phyloP scores from a whole-genome alignment of 1,284 basidiomycete species.

The Ganoderma sinense region DNA sequence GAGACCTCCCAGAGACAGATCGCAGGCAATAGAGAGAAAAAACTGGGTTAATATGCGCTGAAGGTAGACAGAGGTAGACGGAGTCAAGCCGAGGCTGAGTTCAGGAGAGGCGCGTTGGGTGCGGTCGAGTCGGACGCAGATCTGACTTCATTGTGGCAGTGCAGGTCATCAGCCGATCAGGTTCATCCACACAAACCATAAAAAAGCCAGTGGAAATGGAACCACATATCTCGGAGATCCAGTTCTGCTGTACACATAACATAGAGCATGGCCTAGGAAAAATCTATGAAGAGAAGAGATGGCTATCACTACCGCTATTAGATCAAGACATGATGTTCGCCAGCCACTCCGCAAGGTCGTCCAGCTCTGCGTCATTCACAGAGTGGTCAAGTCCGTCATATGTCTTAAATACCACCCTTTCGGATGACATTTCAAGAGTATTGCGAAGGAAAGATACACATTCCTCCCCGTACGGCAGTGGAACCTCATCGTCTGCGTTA shows the following conservation, averaged over 20 bases:
- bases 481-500: conserved; percentile 46
- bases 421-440: conserved; percentile 35
- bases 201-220: background rate
- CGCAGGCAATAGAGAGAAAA: background rate
- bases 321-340: conserved; percentile 21
- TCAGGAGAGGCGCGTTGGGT: background rate
- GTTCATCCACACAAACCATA: background rate
- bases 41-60: background rate
- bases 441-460: conserved; percentile 43
- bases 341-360: conserved; percentile 54
- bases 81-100: background rate
- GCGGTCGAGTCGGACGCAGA: background rate
- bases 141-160: conserved; percentile 22
- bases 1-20: background rate
- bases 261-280: background rate
- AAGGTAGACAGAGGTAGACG: background rate
- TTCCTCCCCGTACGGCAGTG: conserved; percentile 44
- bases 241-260: background rate
- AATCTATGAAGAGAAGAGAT: background rate
- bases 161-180: conserved; percentile 1
- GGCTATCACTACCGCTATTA: background rate
- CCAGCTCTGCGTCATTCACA: conserved; percentile 45
- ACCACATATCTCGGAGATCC: background rate
- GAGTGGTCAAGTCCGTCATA: conserved; percentile 47
- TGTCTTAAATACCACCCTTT: conserved; percentile 39